Base-by-base conservation (phyloP, 371 early-diverging fungal species). In the Mucor saturninus region DNA sequence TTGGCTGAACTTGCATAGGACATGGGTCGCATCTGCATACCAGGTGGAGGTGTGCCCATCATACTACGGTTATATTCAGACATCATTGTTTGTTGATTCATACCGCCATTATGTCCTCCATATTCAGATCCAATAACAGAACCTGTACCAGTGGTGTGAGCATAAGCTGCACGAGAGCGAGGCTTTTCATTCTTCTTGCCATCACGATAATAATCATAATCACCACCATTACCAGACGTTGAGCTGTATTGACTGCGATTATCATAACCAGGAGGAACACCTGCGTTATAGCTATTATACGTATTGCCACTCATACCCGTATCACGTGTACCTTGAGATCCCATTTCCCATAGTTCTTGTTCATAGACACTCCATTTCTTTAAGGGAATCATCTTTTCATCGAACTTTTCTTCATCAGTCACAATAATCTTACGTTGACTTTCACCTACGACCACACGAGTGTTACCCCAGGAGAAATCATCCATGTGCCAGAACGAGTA, bases 281-380 rank as follows among this genome's bases (percentile, higher is more conserved):
- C 50, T n/a, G 69, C 91, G 92, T 64, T 88, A 46, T 73, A 60
- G 42, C 67, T 69, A 26, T 61, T 67, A 42, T 67, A 71, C 2
- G 65, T 67, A 14, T 69, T 58, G 1, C 65, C 66, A n/a, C 65
- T 76, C 21, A 69, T 54, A 9, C 68, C 64, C 14, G 83, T 82
- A n/a, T 80, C 80, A 15, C 75, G 43, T 2, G 84, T 83, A 8
- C 68, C 74, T 1, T 75, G 73, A 4, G 85, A 76, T 11, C 76
- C 75, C 60, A 80, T 76, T 60, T 87, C 91, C 90, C 89, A 91
- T 42, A 90, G 69, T 54, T 90, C 89, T 67, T 89, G 86, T 66
- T 91, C 95, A 64, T 93, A 94, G 31, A 94, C 94, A 54, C 86
- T 79, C 95, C 95, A 95, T 71, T 90, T 91, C 86, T 89, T 91